Base-by-base conservation (phyloP, 129 eudicot species). In the Calendula officinalis region DNA sequence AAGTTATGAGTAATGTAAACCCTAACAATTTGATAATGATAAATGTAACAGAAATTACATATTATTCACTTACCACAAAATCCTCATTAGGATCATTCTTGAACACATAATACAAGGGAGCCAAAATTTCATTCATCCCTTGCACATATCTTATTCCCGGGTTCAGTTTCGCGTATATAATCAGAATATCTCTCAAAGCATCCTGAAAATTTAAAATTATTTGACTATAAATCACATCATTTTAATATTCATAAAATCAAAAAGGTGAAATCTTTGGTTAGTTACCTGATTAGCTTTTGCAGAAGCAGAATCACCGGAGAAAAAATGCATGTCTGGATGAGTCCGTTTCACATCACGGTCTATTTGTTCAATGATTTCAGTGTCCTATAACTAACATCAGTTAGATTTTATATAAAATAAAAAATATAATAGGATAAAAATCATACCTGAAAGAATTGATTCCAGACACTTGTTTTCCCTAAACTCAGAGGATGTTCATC, bases 311-410 rank as follows among this genome's bases (percentile, higher is more conserved):
- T 89, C 94, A 46, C 94, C 94, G 0, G 87, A 82, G 80, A 89
- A 89, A 44, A 89, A 89, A 50, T 77, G 84, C 78, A 89, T 81
- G 77, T 82, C 96, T 16, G 96, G 96, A 81, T 89, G 94, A 14
- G 96, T 89, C 37, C 94, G 89, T 74, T 68, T 80, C 72, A 89
- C 96, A 80, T 89, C 96, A 50, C 96, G 82, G 65, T 85, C 94
- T 69, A 94, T 88, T 76, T 94, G 99, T 70, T 94, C 99, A 42
- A 94, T 83, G 60, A 88, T 86, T 76, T 94, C 99, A n/a, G 95
- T 77, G 66, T 88, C 99, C 99, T 94, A 72, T 46, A 66, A 41
- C 17, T 37, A 48, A 35, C 65, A 63, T 60, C 59, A 5, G 35
- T 22, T 37, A 46, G 36, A 15, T 2, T 58, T 46, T 39, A 46